Evolutionary conservation across 768 basidiomycete genomes (phyloP), one percentile per base, ranked within the genome.

Genomic region (Neoboletus subvelutipes): DNA sequence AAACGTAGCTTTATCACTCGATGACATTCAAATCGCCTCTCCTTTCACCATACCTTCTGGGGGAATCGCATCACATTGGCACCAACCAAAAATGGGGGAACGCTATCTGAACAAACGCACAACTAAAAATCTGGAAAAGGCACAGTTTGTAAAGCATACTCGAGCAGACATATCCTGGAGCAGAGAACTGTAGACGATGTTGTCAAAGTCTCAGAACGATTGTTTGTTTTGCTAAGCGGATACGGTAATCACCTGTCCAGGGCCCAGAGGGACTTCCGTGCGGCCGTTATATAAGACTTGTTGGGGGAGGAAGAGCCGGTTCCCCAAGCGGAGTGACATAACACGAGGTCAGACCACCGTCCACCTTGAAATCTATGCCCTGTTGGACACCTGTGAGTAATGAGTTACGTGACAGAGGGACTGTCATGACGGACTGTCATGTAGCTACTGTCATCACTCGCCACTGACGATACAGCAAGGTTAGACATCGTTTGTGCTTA

Each of bases 391-490:
- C 29, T 28, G 40, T 61, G 39, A 60, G 53, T 41, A 31, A 63
- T n/a, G 6, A 55, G 7, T 31, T 15, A 43, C 18, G 10, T 31
- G n/a, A 54, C 31, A 28, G 33, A 51, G 45, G 24, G 18, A 24
- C 31, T 20, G 45, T 42, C 20, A 22, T 50, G 45, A 76, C 85
- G 45, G 64, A 96, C 95, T 24, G 94, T 99, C 71, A 98, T 83
- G 71, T 96, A 99, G 71, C 92, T 94, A 65, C 92, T 94, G 50
- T 99, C 97, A 72, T 95, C 91, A 63, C 91, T 92, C 5, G 94
- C 97, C 67, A 94, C 88, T 88, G 67, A 26, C 22, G 50, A 31
- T 45, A 40, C 33, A 43, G 45, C 53, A 52, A 31, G 29, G 20
- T 62, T 18, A 55, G 58, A 50, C 26, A 54, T 37, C n/a, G 43